A percentile compares a stretch with the other conserved stretches of the same genome.
These are phyloP conservation scores for Sphaerulina populicola DNA, from an alignment of 2,329 filamentous ascomycete species.

Conservation along the genomic window DNA sequence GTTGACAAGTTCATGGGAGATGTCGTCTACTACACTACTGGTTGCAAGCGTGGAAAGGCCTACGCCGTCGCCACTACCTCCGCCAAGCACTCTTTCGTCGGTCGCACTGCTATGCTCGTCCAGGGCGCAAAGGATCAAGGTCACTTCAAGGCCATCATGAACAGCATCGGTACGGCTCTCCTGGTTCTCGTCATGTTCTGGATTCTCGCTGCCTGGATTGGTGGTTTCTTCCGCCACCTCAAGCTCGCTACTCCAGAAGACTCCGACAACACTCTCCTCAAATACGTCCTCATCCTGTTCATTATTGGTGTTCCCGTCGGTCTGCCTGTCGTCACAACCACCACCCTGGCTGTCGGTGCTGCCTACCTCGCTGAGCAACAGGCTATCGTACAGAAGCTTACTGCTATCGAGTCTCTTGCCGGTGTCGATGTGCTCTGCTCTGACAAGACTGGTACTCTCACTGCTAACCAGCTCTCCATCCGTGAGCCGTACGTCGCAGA, in stretches of 20 bases:
- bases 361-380: slow-evolving; percentile 70
- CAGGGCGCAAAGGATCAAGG: slow-evolving; percentile 67
- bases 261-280: slow-evolving; percentile 56
- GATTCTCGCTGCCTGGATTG: slow-evolving; percentile 67
- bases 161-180: slow-evolving; percentile 66
- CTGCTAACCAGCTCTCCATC: slow-evolving; percentile 66
- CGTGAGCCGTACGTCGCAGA: slow-evolving; percentile 69
- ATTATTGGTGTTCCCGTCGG: slow-evolving; percentile 73
- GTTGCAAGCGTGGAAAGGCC: slow-evolving; percentile 72
- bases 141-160: slow-evolving; percentile 78
- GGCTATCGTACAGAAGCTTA: slow-evolving; percentile 72
- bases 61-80: slow-evolving; percentile 60
- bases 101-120: slow-evolving; percentile 64
- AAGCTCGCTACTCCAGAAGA: slow-evolving; percentile 52
- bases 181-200: slow-evolving; percentile 70
- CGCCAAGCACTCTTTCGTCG: slow-evolving; percentile 66
- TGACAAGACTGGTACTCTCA: slow-evolving; percentile 73
- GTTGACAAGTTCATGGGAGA: slow-evolving; percentile 74
- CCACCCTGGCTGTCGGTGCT: slow-evolving; percentile 66
- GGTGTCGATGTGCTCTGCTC: slow-evolving; percentile 73
- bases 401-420: slow-evolving; percentile 66
- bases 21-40: slow-evolving; percentile 67
- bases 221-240: slow-evolving; percentile 67
- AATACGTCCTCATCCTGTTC: slow-evolving; percentile 61
- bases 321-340: slow-evolving; percentile 71